phyloP scores from a whole-genome alignment of 352 stramenopile genomes.

The Elongisporangium anandrum region DNA sequence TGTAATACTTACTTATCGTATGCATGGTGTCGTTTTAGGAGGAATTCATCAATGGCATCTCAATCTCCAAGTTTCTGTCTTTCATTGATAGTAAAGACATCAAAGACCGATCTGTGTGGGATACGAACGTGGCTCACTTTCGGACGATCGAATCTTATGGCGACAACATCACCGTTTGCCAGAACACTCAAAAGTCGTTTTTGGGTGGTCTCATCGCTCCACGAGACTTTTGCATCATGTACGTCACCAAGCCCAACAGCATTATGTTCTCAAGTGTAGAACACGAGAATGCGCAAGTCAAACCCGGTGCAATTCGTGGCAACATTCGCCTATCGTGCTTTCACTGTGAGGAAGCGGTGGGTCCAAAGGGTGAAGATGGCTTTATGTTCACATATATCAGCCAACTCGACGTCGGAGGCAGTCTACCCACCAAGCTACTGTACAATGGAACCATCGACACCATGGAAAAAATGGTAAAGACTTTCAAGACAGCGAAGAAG shows the following conservation, averaged over 20 bases:
- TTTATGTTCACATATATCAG: conserved; percentile 48
- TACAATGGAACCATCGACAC: conserved; percentile 60
- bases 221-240: conserved; percentile 53
- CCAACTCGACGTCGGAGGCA: conserved; percentile 48
- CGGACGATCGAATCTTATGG: conserved; percentile 42
- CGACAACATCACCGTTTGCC: conserved; percentile 22
- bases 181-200: conserved; percentile 58
- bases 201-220: conserved; percentile 46
- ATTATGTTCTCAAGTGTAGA: conserved; percentile 41
- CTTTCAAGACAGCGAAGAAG: conserved; percentile 35
- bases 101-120: conserved; percentile 38
- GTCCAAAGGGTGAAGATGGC: conserved; percentile 16
- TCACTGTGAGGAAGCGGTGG: conserved; percentile 24
- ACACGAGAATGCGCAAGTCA: conserved; percentile 31
- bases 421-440: conserved; percentile 38
- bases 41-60: conserved; percentile 37
- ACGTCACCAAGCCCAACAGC: conserved; percentile 14
- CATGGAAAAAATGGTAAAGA: conserved; percentile 55
- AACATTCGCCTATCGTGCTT: conserved; percentile 39
- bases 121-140: conserved; percentile 45
- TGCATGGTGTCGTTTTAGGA: conserved; percentile 16
- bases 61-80: conserved; percentile 28
- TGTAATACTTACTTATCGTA: no score
- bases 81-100: conserved; percentile 40
- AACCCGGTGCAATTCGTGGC: conserved; percentile 24